Evolutionary conservation across 768 basidiomycete genomes (phyloP).

Genomic region (Gautieria morchelliformis): DNA sequence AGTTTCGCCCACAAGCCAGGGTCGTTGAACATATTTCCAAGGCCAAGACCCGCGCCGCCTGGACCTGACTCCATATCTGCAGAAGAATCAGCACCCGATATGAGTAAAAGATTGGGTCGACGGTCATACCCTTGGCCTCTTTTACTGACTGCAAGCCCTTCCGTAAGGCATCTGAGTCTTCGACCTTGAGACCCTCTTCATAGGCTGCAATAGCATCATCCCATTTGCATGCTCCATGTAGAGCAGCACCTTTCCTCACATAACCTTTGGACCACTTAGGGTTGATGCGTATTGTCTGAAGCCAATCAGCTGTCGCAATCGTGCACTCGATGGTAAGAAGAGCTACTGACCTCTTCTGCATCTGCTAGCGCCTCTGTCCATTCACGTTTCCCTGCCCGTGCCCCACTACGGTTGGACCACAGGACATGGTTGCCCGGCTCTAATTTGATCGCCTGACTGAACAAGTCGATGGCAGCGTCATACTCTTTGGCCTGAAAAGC

Average conservation of each 20-base stretch:
- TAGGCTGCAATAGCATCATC: constrained; percentile 82
- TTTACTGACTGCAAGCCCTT: constrained; percentile 87
- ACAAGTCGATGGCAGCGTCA: constrained; percentile 76
- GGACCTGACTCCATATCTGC: constrained; percentile 23
- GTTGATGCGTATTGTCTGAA: constrained; percentile 69
- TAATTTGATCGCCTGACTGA: constrained; percentile 72
- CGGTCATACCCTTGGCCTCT: constrained; percentile 62
- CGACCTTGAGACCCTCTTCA: constrained; percentile 70
- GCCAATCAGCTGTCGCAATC: neutral
- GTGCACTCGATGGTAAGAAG: neutral
- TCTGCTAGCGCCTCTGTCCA: constrained; percentile 73
- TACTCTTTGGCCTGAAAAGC: constrained; percentile 92
- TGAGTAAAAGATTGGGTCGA: neutral
- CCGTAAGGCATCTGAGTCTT: constrained; percentile 71
- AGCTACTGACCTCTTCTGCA: constrained; percentile 75
- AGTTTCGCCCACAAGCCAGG: constrained; percentile 78
- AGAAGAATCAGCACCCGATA: constrained; percentile 5
- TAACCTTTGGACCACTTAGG: constrained; percentile 85
- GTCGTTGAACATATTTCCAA: constrained; percentile 75
- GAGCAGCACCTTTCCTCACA: constrained; percentile 84
- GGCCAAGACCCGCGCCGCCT: constrained; percentile 31
- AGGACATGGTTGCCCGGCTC: constrained; percentile 82
- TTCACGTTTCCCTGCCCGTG: constrained; percentile 75
- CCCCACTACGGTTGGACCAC: constrained; percentile 89
- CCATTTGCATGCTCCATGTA: constrained; percentile 73